Evolutionary conservation across 345 rosid species (phyloP).

Genomic region (Populus deltoides): DNA sequence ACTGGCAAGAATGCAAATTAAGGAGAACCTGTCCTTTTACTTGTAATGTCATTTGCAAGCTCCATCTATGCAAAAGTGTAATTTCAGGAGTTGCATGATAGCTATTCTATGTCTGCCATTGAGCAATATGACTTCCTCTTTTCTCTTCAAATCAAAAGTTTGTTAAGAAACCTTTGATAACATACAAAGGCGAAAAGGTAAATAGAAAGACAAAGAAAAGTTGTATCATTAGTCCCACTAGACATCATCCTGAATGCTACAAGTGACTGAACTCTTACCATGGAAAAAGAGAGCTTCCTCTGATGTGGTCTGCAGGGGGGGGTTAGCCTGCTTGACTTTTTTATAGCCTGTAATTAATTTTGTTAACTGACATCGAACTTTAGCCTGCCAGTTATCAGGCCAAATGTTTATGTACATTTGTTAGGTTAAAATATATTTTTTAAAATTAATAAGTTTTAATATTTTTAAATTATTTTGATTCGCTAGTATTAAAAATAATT

Average conservation of each 20-base stretch:
- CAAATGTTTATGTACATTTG: too few relatives aligned
- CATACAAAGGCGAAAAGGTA: background rate
- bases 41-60: background rate
- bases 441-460: too few relatives aligned
- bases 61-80: background rate
- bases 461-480: too few relatives aligned
- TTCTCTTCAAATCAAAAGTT: background rate
- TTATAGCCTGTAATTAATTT: background rate
- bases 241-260: constrained; percentile 6
- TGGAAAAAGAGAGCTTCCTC: constrained; percentile 7
- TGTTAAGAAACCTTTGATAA: background rate
- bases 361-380: background rate
- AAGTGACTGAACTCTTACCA: constrained; percentile 11
- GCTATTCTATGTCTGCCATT: background rate
- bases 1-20: background rate
- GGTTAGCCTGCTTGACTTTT: background rate
- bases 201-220: background rate
- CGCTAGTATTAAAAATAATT: too few relatives aligned
- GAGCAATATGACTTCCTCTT: background rate
- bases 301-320: background rate
- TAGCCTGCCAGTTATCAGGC: too few relatives aligned
- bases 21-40: background rate
- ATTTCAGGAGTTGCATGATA: background rate
- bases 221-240: background rate
- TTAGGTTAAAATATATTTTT: too few relatives aligned